phyloP scores from a whole-genome alignment of 2,329 filamentous ascomycete species.

The Calonectria pteridis region DNA sequence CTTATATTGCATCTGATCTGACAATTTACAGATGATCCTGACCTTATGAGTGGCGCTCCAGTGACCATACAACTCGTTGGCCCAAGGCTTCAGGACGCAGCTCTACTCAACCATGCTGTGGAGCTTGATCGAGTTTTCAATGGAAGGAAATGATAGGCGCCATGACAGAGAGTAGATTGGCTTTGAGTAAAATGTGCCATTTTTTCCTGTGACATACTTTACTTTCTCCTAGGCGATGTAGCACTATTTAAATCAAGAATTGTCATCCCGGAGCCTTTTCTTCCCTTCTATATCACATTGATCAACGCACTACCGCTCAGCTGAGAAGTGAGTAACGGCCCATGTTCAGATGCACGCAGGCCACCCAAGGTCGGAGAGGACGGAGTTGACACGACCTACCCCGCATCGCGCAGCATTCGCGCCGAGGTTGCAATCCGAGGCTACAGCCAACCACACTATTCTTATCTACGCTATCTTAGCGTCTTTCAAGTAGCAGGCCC shows the following conservation, averaged over 20 bases:
- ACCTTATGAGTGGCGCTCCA: background rate
- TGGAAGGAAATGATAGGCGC: background rate
- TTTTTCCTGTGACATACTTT: background rate
- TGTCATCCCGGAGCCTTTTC: background rate
- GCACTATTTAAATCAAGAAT: background rate
- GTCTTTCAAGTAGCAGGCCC: background rate
- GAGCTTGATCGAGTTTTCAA: background rate
- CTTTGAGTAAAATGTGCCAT: background rate
- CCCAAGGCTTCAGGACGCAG: background rate
- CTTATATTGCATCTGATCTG: background rate
- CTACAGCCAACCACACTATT: background rate
- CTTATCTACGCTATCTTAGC: constrained; percentile 6
- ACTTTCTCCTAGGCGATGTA: background rate
- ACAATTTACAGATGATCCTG: background rate
- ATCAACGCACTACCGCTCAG: too few species aligned
- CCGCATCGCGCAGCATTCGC: background rate
- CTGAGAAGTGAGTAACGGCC: background rate
- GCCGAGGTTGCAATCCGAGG: background rate
- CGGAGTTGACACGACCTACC: background rate
- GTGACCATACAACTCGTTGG: background rate
- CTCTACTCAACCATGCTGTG: background rate
- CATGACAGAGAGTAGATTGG: background rate
- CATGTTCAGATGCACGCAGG: background rate
- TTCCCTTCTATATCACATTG: too few species aligned
- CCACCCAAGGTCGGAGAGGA: background rate